phyloP scores from a whole-genome alignment of 805 yeast species.

The Candida coquimbonensis region DNA sequence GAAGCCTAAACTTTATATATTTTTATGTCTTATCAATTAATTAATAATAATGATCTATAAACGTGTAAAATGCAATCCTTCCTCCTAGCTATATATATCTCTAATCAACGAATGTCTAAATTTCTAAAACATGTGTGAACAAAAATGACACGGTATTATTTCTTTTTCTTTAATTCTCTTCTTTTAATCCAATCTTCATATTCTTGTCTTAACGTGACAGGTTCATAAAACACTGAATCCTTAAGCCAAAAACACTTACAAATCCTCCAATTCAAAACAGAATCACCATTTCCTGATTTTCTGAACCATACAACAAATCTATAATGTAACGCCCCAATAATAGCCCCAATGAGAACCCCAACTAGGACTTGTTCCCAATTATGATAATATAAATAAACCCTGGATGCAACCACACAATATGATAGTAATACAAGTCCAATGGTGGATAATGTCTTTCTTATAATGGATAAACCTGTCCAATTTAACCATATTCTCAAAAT shows the following conservation, averaged over 20 bases:
- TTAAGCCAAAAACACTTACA: slow-evolving; percentile 46
- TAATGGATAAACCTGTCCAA: slow-evolving; percentile 31
- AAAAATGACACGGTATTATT: not conserved
- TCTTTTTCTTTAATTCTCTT: slow-evolving; percentile 6
- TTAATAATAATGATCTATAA: not conserved
- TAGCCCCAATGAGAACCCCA: slow-evolving; percentile 59
- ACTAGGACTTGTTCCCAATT: slow-evolving; percentile 62
- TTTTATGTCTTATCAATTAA: not conserved
- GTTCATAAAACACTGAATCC: slow-evolving; percentile 50
- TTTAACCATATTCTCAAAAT: slow-evolving; percentile 36
- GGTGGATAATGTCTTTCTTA: slow-evolving; percentile 27
- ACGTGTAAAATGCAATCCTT: too few species aligned
- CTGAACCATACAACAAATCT: slow-evolving; percentile 45
- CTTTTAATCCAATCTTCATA: slow-evolving; percentile 28
- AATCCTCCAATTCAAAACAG: slow-evolving; percentile 55
- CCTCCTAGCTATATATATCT: too few species aligned
- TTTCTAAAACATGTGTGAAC: too few species aligned
- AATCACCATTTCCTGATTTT: slow-evolving; percentile 59
- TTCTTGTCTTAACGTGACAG: slow-evolving; percentile 42
- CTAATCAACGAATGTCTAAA: too few species aligned
- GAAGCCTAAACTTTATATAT: not conserved
- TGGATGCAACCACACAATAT: slow-evolving; percentile 50
- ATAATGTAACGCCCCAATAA: slow-evolving; percentile 55
- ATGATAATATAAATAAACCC: slow-evolving; percentile 79
- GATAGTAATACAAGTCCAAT: slow-evolving; percentile 24